Evolutionary conservation across 2,329 filamentous ascomycete genomes (phyloP), one percentile per base, ranked within the genome.

Genomic region (Simplicillium aogashimaense): DNA sequence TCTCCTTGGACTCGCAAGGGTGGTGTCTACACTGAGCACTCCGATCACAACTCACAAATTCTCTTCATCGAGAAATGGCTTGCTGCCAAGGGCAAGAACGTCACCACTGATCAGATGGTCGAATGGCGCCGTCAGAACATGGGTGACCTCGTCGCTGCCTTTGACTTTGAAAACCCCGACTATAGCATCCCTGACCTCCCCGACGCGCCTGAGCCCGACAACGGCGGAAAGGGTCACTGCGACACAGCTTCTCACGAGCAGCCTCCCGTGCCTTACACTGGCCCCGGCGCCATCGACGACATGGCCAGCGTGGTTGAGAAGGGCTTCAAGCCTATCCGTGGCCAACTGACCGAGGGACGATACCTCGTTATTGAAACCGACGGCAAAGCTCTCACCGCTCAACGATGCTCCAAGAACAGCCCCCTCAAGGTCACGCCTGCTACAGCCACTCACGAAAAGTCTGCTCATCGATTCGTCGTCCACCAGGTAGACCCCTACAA

Each of bases 21-120:
- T 8, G 64, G 69, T 16, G 69, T 76, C 3, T 74, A 71, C 45
- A 72, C 69, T 1, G 71, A 75, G 49, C 67, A 69, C 34, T 61
- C 65, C 5, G 72, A 76, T 47, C 72, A 76, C 52, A 73, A 64
- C 45, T 75, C 71, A 0, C 71, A 75, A 43, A 69, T 74, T 20
- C 53, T 71, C 33, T 75, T 76, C 46, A 50, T 76, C 1, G 72
- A 75, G 51, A 53, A 67, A 47, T 72, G 69, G 68, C 50, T 53
- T 30, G 47, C 47, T 1, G 56, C 57, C 31, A 59, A 58, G 42
- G 57, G 58, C 4, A 51, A 70, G 34, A 53, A 72, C 38, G 69
- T 58, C 9, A 50, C 37, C 4, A 54, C 53, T 2, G 34, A 50
- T 3, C 43, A 60, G 38, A 57, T 59, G 48, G 45, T 50, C 1